phyloP scores from a whole-genome alignment of 352 stramenopile genomes.

The Phytophthora gonapodyides region DNA sequence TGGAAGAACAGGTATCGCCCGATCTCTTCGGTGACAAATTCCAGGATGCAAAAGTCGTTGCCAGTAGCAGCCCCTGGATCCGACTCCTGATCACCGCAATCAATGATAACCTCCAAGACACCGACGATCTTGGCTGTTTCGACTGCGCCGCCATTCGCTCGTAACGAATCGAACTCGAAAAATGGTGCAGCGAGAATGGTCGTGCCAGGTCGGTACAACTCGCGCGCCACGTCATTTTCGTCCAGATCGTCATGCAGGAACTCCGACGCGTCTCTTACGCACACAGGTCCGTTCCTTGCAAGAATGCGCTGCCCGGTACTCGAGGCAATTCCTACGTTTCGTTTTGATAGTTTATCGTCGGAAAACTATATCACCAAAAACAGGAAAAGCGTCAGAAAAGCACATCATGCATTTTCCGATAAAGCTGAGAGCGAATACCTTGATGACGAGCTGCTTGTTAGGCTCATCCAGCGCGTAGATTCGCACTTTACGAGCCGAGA shows the following conservation, averaged over 20 bases:
- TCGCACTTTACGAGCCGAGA: conserved; percentile 58
- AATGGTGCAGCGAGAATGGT: conserved; percentile 57
- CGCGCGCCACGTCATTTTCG: conserved; percentile 33
- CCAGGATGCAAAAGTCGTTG: conserved; percentile 74
- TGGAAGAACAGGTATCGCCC: conserved; percentile 79
- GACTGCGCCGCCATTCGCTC: conserved; percentile 17
- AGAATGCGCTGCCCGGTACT: conserved; percentile 46
- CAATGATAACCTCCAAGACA: conserved; percentile 67
- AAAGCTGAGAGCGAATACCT: conserved; percentile 42
- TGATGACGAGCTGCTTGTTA: conserved; percentile 50
- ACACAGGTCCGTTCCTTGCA: conserved; percentile 32
- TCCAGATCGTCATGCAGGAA: conserved; percentile 21
- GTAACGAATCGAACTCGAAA: conserved; percentile 25
- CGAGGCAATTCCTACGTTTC: conserved; percentile 35
- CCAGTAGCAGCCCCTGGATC: conserved; percentile 29
- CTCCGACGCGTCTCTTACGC: conserved; percentile 23
- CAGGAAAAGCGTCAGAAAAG: background rate
- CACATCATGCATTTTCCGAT: background rate
- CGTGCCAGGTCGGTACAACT: conserved; percentile 48
- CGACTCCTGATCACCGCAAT: conserved; percentile 19
- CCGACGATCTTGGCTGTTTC: conserved; percentile 52
- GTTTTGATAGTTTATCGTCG: conserved; percentile 55
- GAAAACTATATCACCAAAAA: conserved; percentile 48
- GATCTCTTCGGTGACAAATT: conserved; percentile 65
- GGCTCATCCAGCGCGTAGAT: conserved; percentile 65